Evolutionary conservation across 768 basidiomycete species (phyloP), one percentile per base, ranked within the genome.

Genomic region (Hygrocybe punicea): DNA sequence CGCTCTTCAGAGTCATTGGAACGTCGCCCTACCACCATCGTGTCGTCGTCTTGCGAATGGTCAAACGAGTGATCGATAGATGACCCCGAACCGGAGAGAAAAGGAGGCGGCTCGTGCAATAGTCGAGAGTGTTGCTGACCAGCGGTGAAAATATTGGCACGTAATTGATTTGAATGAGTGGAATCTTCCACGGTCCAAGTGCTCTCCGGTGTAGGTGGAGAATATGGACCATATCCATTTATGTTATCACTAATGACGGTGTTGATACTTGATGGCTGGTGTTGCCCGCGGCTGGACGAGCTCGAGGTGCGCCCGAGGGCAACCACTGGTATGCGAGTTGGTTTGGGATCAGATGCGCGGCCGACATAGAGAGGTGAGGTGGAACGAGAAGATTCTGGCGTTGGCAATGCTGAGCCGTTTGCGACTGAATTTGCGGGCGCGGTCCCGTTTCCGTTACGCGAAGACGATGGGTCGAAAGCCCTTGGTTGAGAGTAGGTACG

Each of bases 1-100:
- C 82, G 81, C 66, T 93, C 91, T 59, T 90, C 89, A 5, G 89
- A 91, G 21, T 92, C 89, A 23, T 73, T 79, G 4, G 89, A 89
- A 11, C 78, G 73, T 44, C 89, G 80, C 4, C 78, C 68, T n/a
- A 75, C 74, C 36, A 63, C 61, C 33, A 63, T 64, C 40, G 73
- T 70, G 57, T 67, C 56, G 3, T 57, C 57, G 55, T 65, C 65
- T 8, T 68, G 67, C 42, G 58, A 48, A 60, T 74, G 67, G 57
- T 66, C 63, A 55, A 61, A 65, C 25, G 74, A 72, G 39, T 72
- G 68, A 40, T 73, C 70, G 58, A 75, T 69, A 9, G 84, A 81
- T 23, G 79, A 78, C 24, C 76, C 74, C 52, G 76, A 65, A 19
- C 76, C 65, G 0, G 81, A 68, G 17, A 75, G 65, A 63, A 88